Conservation (phyloP, 2,329 filamentous ascomycete species). For the Leptodontidium sp. region DNA sequence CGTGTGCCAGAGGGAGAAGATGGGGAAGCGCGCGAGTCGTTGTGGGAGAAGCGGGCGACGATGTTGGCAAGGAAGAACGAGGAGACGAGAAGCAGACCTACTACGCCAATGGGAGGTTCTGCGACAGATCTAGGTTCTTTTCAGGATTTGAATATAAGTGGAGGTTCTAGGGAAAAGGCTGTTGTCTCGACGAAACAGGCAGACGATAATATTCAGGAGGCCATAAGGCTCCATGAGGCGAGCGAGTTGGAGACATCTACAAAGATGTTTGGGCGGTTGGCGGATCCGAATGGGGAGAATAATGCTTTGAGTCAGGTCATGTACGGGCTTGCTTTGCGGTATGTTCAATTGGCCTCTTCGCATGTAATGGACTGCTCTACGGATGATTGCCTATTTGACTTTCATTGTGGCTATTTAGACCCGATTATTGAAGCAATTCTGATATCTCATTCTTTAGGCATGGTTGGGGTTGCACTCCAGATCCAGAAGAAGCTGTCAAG, state of each 20-base stretch:
- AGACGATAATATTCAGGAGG: constrained; percentile 85
- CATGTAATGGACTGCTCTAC: constrained; percentile 15
- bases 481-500: constrained; percentile 77
- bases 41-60: constrained; percentile 96
- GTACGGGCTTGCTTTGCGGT: constrained; percentile 91
- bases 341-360: constrained; percentile 49
- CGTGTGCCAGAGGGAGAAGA: constrained; percentile 57
- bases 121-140: constrained; percentile 36
- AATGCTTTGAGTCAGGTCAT: constrained; percentile 95
- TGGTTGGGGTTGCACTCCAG: constrained; percentile 85
- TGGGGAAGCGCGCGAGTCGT: constrained; percentile 63
- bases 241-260: constrained; percentile 84
- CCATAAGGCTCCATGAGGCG: constrained; percentile 90
- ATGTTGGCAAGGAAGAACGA: constrained; percentile 76
- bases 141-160: constrained; percentile 37
- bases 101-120: constrained; percentile 47
- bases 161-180: constrained; percentile 33
- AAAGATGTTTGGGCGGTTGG: constrained; percentile 82
- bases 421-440: constrained; percentile 31
- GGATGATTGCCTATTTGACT: not conserved
- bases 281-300: constrained; percentile 83
- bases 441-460: constrained; percentile 64
- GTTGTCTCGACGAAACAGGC: constrained; percentile 59
- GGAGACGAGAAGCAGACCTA: constrained; percentile 50
- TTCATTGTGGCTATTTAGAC: not conserved